A percentile compares a stretch with the other conserved stretches of the same genome.
Conservation (phyloP, 2,329 filamentous ascomycete genomes). For the Colletotrichum melonis region DNA sequence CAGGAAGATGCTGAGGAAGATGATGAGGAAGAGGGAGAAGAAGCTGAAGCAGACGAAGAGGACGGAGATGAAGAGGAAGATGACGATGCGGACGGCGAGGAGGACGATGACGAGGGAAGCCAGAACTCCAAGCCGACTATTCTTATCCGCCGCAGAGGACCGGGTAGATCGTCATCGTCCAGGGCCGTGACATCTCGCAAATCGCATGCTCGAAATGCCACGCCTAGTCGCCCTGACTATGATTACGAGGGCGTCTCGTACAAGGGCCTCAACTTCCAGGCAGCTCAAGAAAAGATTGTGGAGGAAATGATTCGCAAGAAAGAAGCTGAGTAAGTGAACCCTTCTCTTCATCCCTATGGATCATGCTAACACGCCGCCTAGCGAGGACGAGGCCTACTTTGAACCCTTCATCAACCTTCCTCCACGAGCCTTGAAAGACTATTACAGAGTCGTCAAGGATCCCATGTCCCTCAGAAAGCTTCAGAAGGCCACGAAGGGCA, state of each 20-base stretch:
- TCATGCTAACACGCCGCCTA: slow-evolving; percentile 45
- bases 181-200: slow-evolving; percentile 46
- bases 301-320: slow-evolving; percentile 77
- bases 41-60: slow-evolving; percentile 40
- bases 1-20: slow-evolving; percentile 44
- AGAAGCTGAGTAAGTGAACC: slow-evolving; percentile 69
- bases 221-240: slow-evolving; percentile 58
- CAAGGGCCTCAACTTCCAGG: slow-evolving; percentile 80
- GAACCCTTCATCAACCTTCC: slow-evolving; percentile 84
- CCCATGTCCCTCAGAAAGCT: slow-evolving; percentile 83
- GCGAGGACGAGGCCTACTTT: slow-evolving; percentile 76
- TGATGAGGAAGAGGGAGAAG: slow-evolving; percentile 40
- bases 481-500: slow-evolving; percentile 80
- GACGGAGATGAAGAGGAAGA: slow-evolving; percentile 43
- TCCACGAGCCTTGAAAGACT: slow-evolving; percentile 80
- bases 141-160: slow-evolving; percentile 51
- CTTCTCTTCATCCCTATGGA: slow-evolving; percentile 2
- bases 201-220: slow-evolving; percentile 45
- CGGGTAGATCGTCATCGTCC: slow-evolving; percentile 47
- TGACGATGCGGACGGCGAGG: slow-evolving; percentile 45
- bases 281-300: slow-evolving; percentile 88
- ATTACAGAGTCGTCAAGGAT: slow-evolving; percentile 85
- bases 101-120: slow-evolving; percentile 46
- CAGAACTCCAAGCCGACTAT: slow-evolving; percentile 46
- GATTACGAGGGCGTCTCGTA: slow-evolving; percentile 70